Percentiles rank a stretch among this genome's conserved stretches.
Evolutionary conservation across 495 filamentous ascomycete species (phyloP).

Genomic region (Penicillium fimorum): DNA sequence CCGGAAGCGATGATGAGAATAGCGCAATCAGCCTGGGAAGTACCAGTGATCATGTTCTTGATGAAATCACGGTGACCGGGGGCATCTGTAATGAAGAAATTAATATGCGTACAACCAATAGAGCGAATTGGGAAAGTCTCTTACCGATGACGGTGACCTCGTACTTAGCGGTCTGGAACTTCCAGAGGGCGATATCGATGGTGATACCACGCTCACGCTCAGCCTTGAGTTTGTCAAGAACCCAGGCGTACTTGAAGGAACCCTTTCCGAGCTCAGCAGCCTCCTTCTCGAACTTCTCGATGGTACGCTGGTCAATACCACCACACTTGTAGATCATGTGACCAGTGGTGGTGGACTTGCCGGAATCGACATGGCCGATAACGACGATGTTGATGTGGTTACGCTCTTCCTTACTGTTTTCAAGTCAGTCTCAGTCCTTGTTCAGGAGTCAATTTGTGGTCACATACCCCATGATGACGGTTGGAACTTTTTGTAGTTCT

Average conservation of each 20-base stretch:
- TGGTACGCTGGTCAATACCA: conserved; percentile 99
- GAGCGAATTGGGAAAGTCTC: conserved; percentile 22
- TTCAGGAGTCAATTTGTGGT: too few species aligned
- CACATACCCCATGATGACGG: conserved; percentile 55
- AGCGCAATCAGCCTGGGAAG: conserved; percentile 98
- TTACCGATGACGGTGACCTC: conserved; percentile 98
- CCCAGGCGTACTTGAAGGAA: conserved; percentile 99
- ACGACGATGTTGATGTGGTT: conserved; percentile 96
- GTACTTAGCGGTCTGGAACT: conserved; percentile 99
- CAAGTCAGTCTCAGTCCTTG: neutral
- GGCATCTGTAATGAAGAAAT: conserved; percentile 62
- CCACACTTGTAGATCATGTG: conserved; percentile 99
- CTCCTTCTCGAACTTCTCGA: conserved; percentile 99
- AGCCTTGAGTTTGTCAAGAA: conserved; percentile 99
- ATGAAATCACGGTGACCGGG: conserved; percentile 99
- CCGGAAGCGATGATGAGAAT: conserved; percentile 99
- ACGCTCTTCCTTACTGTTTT: conserved; percentile 75
- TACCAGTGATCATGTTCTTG: conserved; percentile 99
- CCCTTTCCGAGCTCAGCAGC: conserved; percentile 99
- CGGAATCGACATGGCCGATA: conserved; percentile 99
- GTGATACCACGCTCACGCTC: conserved; percentile 99
- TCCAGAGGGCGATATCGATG: conserved; percentile 99
- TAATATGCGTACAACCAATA: conserved; percentile 16
- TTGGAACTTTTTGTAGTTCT: conserved; percentile 47
- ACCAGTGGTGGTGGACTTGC: conserved; percentile 97